Evolutionary conservation across 2,329 filamentous ascomycete genomes (phyloP).

Genomic region (Xylaria sp.): DNA sequence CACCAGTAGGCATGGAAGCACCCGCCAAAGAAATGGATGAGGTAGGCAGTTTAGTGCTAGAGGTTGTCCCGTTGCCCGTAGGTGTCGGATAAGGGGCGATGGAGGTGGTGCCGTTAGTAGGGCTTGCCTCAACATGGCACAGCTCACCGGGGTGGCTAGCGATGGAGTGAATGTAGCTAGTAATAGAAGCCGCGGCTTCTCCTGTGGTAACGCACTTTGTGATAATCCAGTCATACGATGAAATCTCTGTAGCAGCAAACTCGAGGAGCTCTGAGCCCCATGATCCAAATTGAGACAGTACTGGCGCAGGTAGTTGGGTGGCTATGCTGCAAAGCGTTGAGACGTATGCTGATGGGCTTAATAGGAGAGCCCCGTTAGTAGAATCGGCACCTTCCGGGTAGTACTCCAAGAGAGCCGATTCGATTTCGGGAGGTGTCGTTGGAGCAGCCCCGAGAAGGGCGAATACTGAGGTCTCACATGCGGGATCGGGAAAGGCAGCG

Average conservation of each 20-base stretch:
- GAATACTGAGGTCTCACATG: not conserved
- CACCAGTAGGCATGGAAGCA: conserved; percentile 8
- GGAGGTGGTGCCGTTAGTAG: not conserved
- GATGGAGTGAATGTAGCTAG: conserved; percentile 5
- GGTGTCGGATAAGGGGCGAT: not conserved
- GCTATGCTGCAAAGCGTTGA: not conserved
- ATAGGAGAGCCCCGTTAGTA: not conserved
- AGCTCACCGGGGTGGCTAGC: not conserved
- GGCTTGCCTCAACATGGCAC: not conserved
- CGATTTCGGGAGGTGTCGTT: not conserved
- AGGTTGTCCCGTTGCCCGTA: not conserved
- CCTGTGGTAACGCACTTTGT: conserved; percentile 11
- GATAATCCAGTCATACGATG: conserved; percentile 12
- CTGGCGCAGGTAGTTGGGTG: not conserved
- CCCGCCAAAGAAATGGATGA: not conserved
- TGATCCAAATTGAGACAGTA: not conserved
- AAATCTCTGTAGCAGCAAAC: not conserved
- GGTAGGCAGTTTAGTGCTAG: not conserved
- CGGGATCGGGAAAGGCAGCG: not conserved
- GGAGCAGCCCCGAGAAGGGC: not conserved
- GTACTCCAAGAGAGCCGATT: not conserved
- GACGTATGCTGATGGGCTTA: not conserved
- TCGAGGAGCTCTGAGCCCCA: conserved; percentile 3
- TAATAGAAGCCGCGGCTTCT: not conserved
- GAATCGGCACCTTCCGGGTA: not conserved